Percentiles rank a stretch among this genome's conserved stretches.
phyloP scores from a whole-genome alignment of 2,329 filamentous ascomycete species.

The Penicillium sumatraense region DNA sequence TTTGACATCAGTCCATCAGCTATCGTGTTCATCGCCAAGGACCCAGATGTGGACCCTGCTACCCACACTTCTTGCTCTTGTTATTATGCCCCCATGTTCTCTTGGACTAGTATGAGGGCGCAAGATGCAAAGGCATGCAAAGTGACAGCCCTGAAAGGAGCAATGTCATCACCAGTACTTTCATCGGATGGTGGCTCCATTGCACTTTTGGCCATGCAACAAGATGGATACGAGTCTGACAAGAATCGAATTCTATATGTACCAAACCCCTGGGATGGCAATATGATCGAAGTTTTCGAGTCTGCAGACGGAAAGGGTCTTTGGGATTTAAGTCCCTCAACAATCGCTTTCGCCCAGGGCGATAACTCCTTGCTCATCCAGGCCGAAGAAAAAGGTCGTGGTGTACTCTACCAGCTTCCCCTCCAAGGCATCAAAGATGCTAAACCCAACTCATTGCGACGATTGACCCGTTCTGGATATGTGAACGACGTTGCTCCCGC shows the following conservation, averaged over 20 bases:
- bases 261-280: conserved; percentile 46
- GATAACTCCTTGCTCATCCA: conserved; percentile 47
- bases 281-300: conserved; percentile 45
- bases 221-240: conserved; percentile 54
- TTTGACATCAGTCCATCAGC: conserved; percentile 53
- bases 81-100: conserved; percentile 51
- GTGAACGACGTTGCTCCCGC: conserved; percentile 45
- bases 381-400: conserved; percentile 48
- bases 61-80: conserved; percentile 52
- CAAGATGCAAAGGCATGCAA: conserved; percentile 38
- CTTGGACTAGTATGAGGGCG: conserved; percentile 42
- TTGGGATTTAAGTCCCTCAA: conserved; percentile 50
- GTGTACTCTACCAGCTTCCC: conserved; percentile 47
- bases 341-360: conserved; percentile 47
- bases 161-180: conserved; percentile 51
- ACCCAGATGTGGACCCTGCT: conserved; percentile 50
- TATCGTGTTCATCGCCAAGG: conserved; percentile 53
- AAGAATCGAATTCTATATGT: conserved; percentile 51
- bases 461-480: conserved; percentile 47
- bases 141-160: conserved; percentile 44
- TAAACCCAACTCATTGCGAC: conserved; percentile 37
- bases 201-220: conserved; percentile 49
- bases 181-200: conserved; percentile 50
- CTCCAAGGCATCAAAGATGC: conserved; percentile 33
- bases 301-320: conserved; percentile 41